Evolutionary conservation across 106 monocot species (phyloP), one percentile per base, ranked within the genome.

Genomic region (Acanthochlamys bracteata): DNA sequence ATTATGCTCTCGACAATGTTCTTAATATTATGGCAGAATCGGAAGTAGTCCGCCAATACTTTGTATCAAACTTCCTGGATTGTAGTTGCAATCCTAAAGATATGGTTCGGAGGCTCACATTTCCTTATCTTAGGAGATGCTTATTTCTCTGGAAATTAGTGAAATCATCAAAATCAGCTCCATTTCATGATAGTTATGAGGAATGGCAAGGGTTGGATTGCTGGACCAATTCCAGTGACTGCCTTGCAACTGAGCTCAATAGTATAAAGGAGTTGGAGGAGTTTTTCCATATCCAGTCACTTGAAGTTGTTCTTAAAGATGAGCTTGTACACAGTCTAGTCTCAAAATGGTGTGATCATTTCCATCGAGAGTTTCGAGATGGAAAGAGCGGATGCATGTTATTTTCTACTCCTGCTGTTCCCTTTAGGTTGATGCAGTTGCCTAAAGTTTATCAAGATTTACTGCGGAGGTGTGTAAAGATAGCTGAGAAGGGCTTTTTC

Each of bases 101-200:
- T 59, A 82, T 74, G 76, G 63, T 96, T 41, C 87, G 85, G 15
- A 76, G 86, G 57, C 74, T 96, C 25, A 96, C 90, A 10, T 82
- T 83, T 60, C 95, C 95, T 27, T 96, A 84, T 73, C 83, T 96
- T 15, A 72, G 95, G 58, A 82, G 88, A 59, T 90, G 87, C 78
- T 81, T 82, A 45, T 72, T 96, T 54, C 78, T 96, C 14, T 75
- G 71, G 80, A 82, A 85, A 63, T 66, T 96, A 68, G 66, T 96
- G 15, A 71, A 71, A 62, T 86, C 76, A 62, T 81, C 77, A 41
- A 20, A 41, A 24, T 27, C 58, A 24, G 41, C 65, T 0, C 76
- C 79, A 1, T 54, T 64, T 23, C 78, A 71, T 78, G 74, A 79
- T 63, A 71, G n/a, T 66, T 74, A 66, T 52, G 45, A 72, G 51